phyloP scores from a whole-genome alignment of 2,329 filamentous ascomycete species.

The Aphanocladium album region DNA sequence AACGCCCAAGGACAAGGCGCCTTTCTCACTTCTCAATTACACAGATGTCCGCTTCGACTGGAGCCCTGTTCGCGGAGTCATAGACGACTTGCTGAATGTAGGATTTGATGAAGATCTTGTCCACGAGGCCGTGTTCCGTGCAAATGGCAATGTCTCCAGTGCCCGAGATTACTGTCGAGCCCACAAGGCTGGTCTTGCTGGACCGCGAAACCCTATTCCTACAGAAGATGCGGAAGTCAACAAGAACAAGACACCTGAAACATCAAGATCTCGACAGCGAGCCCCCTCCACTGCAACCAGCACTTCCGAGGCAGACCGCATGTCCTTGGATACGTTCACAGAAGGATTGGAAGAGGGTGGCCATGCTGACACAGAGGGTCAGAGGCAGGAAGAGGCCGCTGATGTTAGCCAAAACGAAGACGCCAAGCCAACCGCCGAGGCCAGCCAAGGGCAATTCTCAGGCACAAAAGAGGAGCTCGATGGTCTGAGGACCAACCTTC shows the following conservation, averaged over 20 bases:
- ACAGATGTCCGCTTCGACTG: constrained; percentile 43
- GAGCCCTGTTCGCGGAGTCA: constrained; percentile 26
- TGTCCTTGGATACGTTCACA: constrained; percentile 31
- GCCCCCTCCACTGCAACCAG: constrained; percentile 18
- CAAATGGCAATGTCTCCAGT: constrained; percentile 57
- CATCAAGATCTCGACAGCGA: constrained; percentile 24
- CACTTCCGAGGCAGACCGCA: constrained; percentile 30
- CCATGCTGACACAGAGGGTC: constrained; percentile 18
- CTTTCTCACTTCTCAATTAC: constrained; percentile 40
- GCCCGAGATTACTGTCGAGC: constrained; percentile 72
- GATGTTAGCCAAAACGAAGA: background rate
- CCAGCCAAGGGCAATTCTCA: constrained; percentile 13
- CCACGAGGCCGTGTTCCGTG: constrained; percentile 76
- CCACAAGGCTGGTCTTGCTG: constrained; percentile 51
- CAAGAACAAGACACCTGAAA: constrained; percentile 30
- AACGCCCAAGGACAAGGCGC: constrained; percentile 53
- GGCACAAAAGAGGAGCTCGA: constrained; percentile 71
- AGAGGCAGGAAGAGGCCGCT: background rate
- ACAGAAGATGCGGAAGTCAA: constrained; percentile 54
- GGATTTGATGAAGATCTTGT: constrained; percentile 54
- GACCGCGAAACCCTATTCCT: constrained; percentile 63
- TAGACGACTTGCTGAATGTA: constrained; percentile 29
- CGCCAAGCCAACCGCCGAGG: background rate
- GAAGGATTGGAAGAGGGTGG: constrained; percentile 26
- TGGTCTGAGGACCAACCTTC: constrained; percentile 64